phyloP scores from a whole-genome alignment of 306 rosid genomes.

The Cucurbita maxima region DNA sequence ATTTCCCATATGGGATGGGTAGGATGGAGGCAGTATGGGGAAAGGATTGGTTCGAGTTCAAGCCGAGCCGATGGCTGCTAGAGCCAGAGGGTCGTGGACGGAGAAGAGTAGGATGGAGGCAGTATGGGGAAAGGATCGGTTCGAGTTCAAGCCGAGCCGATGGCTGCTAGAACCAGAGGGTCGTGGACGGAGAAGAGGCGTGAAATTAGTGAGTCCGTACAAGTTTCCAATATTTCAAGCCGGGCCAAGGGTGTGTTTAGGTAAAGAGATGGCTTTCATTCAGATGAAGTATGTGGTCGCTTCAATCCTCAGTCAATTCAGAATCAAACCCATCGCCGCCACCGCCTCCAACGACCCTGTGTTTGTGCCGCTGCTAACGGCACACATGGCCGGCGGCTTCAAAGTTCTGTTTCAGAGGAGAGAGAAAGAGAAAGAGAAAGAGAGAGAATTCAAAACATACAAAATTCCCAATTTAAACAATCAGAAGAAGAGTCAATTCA shows the following conservation, averaged over 20 bases:
- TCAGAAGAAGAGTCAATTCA: neutral
- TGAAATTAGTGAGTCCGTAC: constrained; percentile 41
- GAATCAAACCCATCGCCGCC: constrained; percentile 23
- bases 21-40: constrained; percentile 84
- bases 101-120: constrained; percentile 18
- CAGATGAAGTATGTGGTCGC: constrained; percentile 73
- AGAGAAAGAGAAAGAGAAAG: neutral
- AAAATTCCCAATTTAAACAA: neutral
- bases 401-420: constrained; percentile 42
- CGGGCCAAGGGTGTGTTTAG: constrained; percentile 83
- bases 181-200: neutral
- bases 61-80: constrained; percentile 62
- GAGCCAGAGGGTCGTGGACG: constrained; percentile 14
- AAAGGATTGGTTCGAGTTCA: constrained; percentile 49
- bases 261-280: constrained; percentile 78
- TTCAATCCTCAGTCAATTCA: constrained; percentile 37
- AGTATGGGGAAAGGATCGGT: constrained; percentile 64
- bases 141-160: constrained; percentile 62
- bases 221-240: constrained; percentile 73
- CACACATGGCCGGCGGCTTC: constrained; percentile 85
- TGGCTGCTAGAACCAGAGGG: constrained; percentile 42
- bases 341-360: constrained; percentile 25
- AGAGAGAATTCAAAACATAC: neutral
- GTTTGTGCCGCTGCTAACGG: constrained; percentile 77
- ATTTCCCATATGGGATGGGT: constrained; percentile 90